These are phyloP conservation scores for Rhynchosporium graminicola DNA, from an alignment of 2,329 filamentous ascomycete species.

Conservation along the genomic window DNA sequence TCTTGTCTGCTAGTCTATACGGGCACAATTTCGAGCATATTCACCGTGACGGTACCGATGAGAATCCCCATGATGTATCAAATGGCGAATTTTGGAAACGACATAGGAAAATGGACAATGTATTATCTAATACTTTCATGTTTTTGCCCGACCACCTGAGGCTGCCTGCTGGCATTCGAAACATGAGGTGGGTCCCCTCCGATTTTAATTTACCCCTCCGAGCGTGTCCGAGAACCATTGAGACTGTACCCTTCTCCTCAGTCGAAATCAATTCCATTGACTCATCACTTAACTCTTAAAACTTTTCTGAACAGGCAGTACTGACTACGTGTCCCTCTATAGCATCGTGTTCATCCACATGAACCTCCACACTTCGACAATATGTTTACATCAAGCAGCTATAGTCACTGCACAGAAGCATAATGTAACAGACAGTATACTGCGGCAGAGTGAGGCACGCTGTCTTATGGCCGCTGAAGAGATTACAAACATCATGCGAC, in stretches of 20 bases:
- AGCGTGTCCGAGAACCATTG: too few species aligned
- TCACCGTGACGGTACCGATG: conserved; percentile 68
- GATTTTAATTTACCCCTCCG: too few species aligned
- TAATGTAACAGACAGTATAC: conserved; percentile 63
- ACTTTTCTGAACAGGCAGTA: too few species aligned
- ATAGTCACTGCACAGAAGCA: conserved; percentile 80
- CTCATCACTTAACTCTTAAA: too few species aligned
- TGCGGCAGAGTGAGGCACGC: conserved; percentile 69
- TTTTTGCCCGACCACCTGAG: conserved; percentile 75
- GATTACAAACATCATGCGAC: conserved; percentile 79
- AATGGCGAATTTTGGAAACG: conserved; percentile 83
- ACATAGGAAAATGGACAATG: conserved; percentile 80
- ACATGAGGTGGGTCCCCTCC: conserved; percentile 49
- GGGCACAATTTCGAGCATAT: conserved; percentile 80
- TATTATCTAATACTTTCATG: conserved; percentile 75
- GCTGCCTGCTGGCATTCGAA: conserved; percentile 66
- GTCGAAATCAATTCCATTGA: too few species aligned
- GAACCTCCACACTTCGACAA: conserved; percentile 83
- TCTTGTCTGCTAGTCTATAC: conserved; percentile 76
- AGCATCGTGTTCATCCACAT: conserved; percentile 81
- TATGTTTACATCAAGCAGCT: conserved; percentile 86
- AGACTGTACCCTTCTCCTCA: too few species aligned
- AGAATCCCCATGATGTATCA: conserved; percentile 71
- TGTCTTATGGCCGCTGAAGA: conserved; percentile 81
- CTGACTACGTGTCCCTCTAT: too few species aligned